Evolutionary conservation across 208 protist genomes (phyloP), one percentile per base, ranked within the genome.

Genomic region (Leishmania mexicana): DNA sequence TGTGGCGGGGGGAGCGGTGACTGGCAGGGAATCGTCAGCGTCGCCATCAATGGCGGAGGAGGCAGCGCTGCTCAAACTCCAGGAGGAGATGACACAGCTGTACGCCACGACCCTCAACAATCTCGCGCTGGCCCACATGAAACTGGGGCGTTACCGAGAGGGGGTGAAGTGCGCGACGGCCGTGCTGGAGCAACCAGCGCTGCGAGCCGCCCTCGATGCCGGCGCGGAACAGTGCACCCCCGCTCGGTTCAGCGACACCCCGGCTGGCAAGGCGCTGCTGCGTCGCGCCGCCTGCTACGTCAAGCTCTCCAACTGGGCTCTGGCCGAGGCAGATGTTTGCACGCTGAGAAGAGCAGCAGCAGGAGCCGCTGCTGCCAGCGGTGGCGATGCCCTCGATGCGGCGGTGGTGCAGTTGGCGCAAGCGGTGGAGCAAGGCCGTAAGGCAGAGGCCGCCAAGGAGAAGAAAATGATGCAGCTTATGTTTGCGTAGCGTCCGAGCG

Each of bases 401-500:
- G 80, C 58, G 21, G 80, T 80, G 24, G 71, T 31, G 38, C 67
- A 78, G n/a, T 57, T 93, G 28, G 75, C 67, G 21, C 60, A 53
- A 40, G 47, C 76, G 11, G 84, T 91, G 31, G 62, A 53, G 40
- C 19, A 49, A n/a, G 84, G 83, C 2, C 83, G 75, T 4, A 57
- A 83, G 73, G 68, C 45, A 38, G 85, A 83, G 40, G 62, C 65
- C 1, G 58, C 68, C 62, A 80, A 78, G 62, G 83, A 94, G 68
- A 88, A 87, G 65, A 85, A 86, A 53, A 92, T 93, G 89, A 91
- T 83, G 75, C 76, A 80, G 58, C 90, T 85, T 51, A 96, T 96
- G 93, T 96, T 96, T 75, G 21, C 81, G 24, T 85, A 54, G 83
- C 72, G 49, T n/a, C 13, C 8, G 68, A 35, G 21, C 11, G 19